Percentiles rank a stretch among this genome's conserved stretches.
phyloP scores from a whole-genome alignment of 1,139 yeast genomes.

The Saccharomyces pastorianus region DNA sequence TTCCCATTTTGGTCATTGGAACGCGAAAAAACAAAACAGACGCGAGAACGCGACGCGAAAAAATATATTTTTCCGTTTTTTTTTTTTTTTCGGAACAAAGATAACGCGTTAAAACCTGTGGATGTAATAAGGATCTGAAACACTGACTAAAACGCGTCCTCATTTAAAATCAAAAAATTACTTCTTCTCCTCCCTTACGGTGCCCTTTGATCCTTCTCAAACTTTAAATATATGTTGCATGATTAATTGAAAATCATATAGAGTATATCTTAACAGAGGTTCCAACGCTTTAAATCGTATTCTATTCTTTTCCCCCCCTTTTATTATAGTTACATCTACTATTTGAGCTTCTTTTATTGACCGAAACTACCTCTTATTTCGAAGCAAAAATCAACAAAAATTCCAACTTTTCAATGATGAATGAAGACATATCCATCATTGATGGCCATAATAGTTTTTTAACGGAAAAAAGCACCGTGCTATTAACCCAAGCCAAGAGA shows the following conservation, averaged over 20 bases:
- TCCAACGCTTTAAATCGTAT: background rate
- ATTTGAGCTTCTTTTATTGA: background rate
- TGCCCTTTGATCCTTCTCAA: background rate
- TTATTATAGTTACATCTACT: background rate
- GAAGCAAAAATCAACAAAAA: background rate
- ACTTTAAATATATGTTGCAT: background rate
- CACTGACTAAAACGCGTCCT: background rate
- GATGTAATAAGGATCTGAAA: background rate
- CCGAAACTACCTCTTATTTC: background rate
- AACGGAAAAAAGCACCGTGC: background rate
- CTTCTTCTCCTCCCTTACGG: background rate
- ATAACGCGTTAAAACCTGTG: background rate
- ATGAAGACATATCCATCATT: constrained; percentile 1
- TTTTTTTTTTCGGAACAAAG: background rate
- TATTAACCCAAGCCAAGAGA: constrained; percentile 1
- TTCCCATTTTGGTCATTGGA: background rate
- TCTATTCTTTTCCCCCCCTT: constrained; percentile 3
- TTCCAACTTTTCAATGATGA: background rate
- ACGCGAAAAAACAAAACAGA: background rate
- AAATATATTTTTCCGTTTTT: background rate
- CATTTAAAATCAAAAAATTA: background rate
- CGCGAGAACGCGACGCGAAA: constrained; percentile 1
- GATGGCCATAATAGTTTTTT: background rate
- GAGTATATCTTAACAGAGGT: background rate
- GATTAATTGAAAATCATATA: background rate